Evolutionary conservation across 192 early-diverging fungal genomes (phyloP), one percentile per base, ranked within the genome.

Genomic region (Linnemannia exigua): DNA sequence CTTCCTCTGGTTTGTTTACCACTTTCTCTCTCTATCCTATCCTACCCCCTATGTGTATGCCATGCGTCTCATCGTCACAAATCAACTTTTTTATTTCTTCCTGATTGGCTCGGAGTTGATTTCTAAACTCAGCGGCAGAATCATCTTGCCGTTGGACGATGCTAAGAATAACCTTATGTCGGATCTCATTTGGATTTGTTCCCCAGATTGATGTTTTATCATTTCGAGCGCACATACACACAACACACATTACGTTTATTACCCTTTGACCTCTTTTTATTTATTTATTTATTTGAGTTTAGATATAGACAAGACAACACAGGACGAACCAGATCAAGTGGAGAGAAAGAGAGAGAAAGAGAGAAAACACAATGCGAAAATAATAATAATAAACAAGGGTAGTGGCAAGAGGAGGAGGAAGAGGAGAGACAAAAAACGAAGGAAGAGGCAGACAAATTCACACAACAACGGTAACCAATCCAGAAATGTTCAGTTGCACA

Each of bases 161-260:
- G 58, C 58, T 33, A 63, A 63, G 58, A 63, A 63, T 63, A 63
- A 63, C 22, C 5, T 25, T 63, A 14, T 12, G 25, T 63, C 28
- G 14, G 58, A 63, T 63, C 58, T 63, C 58, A 31, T 63, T 63
- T 63, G 58, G 28, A 63, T 63, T 63, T 63, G 58, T 63, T 63
- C 58, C 58, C 58, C 58, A 63, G 58, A 63, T 63, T 63, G 58
- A 63, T 63, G 5, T 44, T 44, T 44, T 44, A 31, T 11, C 58
- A 63, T 31, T 25, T 14, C 6, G n/a, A 1, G n/a, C 9, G 20
- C 5, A 54, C 52, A 58, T 9, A 28, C 58, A 63, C n/a, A n/a
- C n/a, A 63, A 63, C 58, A 31, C 25, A 33, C 1, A 31, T 44
- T 44, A 44, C 41, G 41, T 44, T 44, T 44, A 9, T 28, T 3